Evolutionary conservation across 805 yeast species (phyloP).

Genomic region (Huiozyma naganishii): DNA sequence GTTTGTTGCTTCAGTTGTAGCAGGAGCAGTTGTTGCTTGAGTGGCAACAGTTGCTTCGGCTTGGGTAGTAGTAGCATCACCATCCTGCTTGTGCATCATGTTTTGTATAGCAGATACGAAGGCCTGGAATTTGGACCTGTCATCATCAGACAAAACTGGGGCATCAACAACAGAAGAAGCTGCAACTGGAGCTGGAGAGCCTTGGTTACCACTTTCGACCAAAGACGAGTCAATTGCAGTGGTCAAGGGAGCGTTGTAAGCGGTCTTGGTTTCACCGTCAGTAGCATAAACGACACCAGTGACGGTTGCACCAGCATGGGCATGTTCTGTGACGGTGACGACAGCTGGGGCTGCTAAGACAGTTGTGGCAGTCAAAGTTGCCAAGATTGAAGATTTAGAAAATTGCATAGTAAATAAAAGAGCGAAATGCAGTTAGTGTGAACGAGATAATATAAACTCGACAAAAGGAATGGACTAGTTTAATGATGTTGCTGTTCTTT

Average conservation of each 20-base stretch:
- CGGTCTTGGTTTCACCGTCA: slow-evolving; percentile 17
- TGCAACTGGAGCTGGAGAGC: neutral
- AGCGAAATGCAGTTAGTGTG: neutral
- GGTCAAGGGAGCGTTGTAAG: slow-evolving; percentile 7
- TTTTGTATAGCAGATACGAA: neutral
- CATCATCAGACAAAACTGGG: neutral
- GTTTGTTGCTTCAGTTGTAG: slow-evolving; percentile 8
- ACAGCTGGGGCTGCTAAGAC: slow-evolving; percentile 22
- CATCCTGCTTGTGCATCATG: neutral
- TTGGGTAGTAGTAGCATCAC: neutral
- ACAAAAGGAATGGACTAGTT: too few species aligned
- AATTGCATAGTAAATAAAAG: slow-evolving; percentile 4
- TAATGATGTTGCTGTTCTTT: too few species aligned
- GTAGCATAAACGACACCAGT: slow-evolving; percentile 22
- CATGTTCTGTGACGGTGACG: slow-evolving; percentile 25
- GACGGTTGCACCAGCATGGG: slow-evolving; percentile 15
- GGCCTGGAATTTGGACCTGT: neutral
- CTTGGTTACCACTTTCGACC: too few species aligned
- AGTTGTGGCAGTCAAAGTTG: slow-evolving; percentile 6
- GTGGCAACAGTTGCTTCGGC: neutral
- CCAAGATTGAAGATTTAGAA: slow-evolving; percentile 5
- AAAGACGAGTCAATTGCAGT: neutral
- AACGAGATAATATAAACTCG: neutral
- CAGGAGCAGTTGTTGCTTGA: neutral
- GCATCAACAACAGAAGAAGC: neutral